Conservation (phyloP, 305 asterid species). For the Fraxinus albicans region DNA sequence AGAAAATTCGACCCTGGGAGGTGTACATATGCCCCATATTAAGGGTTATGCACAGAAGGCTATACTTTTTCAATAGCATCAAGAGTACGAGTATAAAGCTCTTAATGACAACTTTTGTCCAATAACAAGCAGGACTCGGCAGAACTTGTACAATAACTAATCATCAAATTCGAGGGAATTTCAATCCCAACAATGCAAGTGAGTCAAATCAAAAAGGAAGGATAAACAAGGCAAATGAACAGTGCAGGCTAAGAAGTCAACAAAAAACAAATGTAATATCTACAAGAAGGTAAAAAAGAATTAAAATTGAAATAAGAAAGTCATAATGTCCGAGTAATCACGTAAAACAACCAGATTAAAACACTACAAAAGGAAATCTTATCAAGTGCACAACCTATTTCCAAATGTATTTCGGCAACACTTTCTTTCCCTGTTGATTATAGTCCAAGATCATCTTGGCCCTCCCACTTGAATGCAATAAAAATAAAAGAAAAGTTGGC, state of each 20-base stretch:
- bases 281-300: not conserved
- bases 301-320: not conserved
- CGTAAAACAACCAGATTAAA: not conserved
- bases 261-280: not conserved
- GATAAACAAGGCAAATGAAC: not conserved
- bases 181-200: not conserved
- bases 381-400: not conserved
- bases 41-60: not conserved
- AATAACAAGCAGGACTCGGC: not conserved
- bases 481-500: not conserved
- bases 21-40: not conserved
- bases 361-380: not conserved
- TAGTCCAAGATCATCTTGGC: not conserved
- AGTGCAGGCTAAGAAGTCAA: not conserved
- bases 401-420: not conserved
- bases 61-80: not conserved
- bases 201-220: not conserved
- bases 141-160: not conserved
- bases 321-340: not conserved
- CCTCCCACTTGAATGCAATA: slow-evolving; percentile 1
- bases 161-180: not conserved
- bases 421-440: not conserved
- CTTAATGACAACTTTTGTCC: not conserved
- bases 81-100: not conserved
- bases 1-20: not conserved